Evolutionary conservation across 352 stramenopile genomes (phyloP).

Genomic region (Globisporangium apiculatum): DNA sequence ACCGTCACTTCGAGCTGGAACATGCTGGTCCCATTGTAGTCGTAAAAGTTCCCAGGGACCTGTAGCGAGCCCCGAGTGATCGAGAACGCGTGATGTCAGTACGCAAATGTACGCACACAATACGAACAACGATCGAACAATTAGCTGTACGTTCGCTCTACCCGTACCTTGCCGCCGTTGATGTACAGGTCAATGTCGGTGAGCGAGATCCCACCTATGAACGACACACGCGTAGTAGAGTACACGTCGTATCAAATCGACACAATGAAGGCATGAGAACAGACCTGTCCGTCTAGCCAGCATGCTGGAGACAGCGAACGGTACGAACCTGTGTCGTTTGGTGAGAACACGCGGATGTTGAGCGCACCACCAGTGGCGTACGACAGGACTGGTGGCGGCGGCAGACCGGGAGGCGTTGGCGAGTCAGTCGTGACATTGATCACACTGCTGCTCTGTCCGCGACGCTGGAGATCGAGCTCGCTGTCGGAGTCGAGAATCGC

Average conservation of each 20-base stretch:
- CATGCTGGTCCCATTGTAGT: conserved; percentile 11
- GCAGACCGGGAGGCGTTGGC: conserved; percentile 22
- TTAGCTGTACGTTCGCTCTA: background rate
- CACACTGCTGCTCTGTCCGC: conserved; percentile 19
- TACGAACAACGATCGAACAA: background rate
- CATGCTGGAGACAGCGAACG: background rate
- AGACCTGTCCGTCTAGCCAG: background rate
- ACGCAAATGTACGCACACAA: background rate
- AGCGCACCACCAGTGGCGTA: conserved; percentile 37
- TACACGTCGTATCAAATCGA: background rate
- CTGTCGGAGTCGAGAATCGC: conserved; percentile 8
- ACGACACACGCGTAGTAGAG: background rate
- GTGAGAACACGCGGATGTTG: conserved; percentile 32
- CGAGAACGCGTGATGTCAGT: background rate
- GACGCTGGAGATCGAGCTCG: conserved; percentile 15
- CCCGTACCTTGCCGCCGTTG: conserved; percentile 19
- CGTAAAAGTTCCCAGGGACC: conserved; percentile 24
- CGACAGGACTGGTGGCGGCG: conserved; percentile 15
- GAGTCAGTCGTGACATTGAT: conserved; percentile 25
- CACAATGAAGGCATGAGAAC: background rate
- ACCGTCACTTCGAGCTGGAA: conserved; percentile 33
- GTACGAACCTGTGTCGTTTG: conserved; percentile 39
- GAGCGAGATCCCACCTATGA: conserved; percentile 24
- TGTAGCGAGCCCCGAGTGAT: conserved; percentile 3
- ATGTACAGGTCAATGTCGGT: conserved; percentile 31